phyloP scores from a whole-genome alignment of 768 basidiomycete species.

The Chlorophyllum brunneum region DNA sequence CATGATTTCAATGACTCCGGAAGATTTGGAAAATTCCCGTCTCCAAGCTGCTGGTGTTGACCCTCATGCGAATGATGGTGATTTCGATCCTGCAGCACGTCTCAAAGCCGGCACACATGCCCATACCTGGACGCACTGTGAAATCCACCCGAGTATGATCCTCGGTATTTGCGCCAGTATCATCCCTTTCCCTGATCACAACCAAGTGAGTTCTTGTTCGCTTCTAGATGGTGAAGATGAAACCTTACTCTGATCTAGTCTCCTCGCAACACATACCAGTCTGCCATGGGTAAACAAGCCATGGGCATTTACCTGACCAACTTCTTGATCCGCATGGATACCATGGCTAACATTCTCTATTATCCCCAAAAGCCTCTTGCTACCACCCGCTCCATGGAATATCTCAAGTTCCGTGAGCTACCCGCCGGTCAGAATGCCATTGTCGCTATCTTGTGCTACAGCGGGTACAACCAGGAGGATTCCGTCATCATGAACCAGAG shows the following conservation, averaged over 20 bases:
- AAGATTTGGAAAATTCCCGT: slow-evolving; percentile 87
- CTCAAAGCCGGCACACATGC: slow-evolving; percentile 81
- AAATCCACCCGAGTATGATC: slow-evolving; percentile 99
- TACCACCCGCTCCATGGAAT: slow-evolving; percentile 99
- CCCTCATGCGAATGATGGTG: slow-evolving; percentile 54
- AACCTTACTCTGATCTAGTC: slow-evolving; percentile 52
- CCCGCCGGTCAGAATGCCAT: slow-evolving; percentile 99
- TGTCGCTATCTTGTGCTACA: slow-evolving; percentile 97
- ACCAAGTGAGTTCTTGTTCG: slow-evolving; percentile 62
- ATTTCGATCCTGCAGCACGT: slow-evolving; percentile 85
- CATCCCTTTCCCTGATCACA: slow-evolving; percentile 99
- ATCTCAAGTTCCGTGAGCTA: slow-evolving; percentile 96
- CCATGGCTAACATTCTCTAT: slow-evolving; percentile 99
- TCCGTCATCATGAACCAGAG: slow-evolving; percentile 99
- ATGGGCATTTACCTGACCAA: slow-evolving; percentile 99
- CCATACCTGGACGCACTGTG: slow-evolving; percentile 97
- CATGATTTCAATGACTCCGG: slow-evolving; percentile 98
- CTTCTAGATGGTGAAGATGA: background rate
- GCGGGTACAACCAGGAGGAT: slow-evolving; percentile 99
- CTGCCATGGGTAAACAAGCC: slow-evolving; percentile 99
- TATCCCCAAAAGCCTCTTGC: slow-evolving; percentile 99
- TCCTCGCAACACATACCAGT: slow-evolving; percentile 99
- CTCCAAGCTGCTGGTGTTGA: slow-evolving; percentile 58
- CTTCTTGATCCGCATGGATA: slow-evolving; percentile 98
- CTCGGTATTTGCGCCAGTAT: slow-evolving; percentile 98